These are phyloP conservation scores for Coemansia sp. DNA, from an alignment of 371 early-diverging fungal genomes.

Conservation along the genomic window DNA sequence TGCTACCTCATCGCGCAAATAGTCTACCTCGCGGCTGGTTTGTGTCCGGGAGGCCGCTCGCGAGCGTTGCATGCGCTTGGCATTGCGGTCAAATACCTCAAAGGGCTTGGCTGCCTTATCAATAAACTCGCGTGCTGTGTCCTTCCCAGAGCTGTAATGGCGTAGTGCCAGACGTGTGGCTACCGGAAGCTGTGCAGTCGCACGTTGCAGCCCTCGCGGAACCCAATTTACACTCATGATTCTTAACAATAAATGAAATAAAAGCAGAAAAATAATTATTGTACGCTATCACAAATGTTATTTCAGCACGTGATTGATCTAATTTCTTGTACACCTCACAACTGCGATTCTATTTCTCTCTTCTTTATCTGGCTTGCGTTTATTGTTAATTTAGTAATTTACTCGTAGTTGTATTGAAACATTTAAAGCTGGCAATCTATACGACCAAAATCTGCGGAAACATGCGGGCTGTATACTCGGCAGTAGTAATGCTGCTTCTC, in stretches of 20 bases:
- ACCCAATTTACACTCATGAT: background rate
- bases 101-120: conserved; percentile 54
- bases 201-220: background rate
- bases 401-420: background rate
- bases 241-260: background rate
- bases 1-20: conserved; percentile 90
- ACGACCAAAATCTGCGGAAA: background rate
- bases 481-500: conserved; percentile 1
- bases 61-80: conserved; percentile 75
- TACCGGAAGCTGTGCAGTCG: background rate
- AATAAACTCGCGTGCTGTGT: conserved; percentile 38
- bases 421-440: background rate
- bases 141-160: conserved; percentile 21
- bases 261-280: background rate
- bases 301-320: background rate
- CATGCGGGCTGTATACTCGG: background rate
- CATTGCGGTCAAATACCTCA: conserved; percentile 72
- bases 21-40: conserved; percentile 78
- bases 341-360: background rate
- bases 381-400: background rate
- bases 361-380: background rate
- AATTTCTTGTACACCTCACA: background rate
- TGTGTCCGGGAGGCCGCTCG: conserved; percentile 66
- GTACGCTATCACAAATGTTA: too few species aligned
- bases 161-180: background rate